Conservation (phyloP, 768 basidiomycete genomes). For the Macrolepiota dolichaula region DNA sequence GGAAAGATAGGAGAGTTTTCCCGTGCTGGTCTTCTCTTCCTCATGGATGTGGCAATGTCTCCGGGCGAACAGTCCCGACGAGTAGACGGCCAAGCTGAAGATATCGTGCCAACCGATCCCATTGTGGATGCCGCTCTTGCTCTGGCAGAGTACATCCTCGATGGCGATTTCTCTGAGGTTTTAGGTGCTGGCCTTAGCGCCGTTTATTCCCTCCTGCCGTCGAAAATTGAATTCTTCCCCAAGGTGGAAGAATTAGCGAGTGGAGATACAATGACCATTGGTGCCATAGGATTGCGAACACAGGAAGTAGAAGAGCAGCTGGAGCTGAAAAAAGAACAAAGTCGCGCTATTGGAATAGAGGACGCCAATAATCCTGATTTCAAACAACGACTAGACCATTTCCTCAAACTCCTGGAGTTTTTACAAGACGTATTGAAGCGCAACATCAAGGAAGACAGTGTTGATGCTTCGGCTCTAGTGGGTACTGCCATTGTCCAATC, state of each 20-base stretch:
- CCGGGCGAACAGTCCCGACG: slow-evolving; percentile 43
- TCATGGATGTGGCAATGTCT: slow-evolving; percentile 97
- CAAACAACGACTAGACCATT: slow-evolving; percentile 77
- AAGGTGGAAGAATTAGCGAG: slow-evolving; percentile 34
- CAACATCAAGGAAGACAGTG: slow-evolving; percentile 46
- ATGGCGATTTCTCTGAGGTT: slow-evolving; percentile 98
- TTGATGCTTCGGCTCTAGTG: slow-evolving; percentile 63
- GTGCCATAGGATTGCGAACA: slow-evolving; percentile 51
- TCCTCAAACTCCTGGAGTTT: slow-evolving; percentile 89
- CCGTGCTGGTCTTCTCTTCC: slow-evolving; percentile 85
- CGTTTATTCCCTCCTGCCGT: slow-evolving; percentile 87
- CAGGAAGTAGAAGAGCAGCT: slow-evolving; percentile 53
- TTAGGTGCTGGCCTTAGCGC: slow-evolving; percentile 91
- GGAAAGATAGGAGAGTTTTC: slow-evolving; percentile 93
- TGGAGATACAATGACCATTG: slow-evolving; percentile 68
- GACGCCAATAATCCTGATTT: slow-evolving; percentile 75
- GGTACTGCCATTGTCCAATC: slow-evolving; percentile 81
- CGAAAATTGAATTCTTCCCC: slow-evolving; percentile 73
- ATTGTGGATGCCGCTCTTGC: slow-evolving; percentile 83
- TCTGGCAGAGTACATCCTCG: slow-evolving; percentile 88
- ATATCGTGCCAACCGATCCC: slow-evolving; percentile 48
- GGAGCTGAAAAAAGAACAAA: slow-evolving; percentile 46
- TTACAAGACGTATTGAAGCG: slow-evolving; percentile 83
- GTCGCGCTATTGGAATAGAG: slow-evolving; percentile 65
- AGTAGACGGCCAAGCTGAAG: slow-evolving; percentile 30